These are phyloP conservation scores for Debaryomycetaceae sp. DNA, from an alignment of 1,139 yeast species.

Conservation along the genomic window DNA sequence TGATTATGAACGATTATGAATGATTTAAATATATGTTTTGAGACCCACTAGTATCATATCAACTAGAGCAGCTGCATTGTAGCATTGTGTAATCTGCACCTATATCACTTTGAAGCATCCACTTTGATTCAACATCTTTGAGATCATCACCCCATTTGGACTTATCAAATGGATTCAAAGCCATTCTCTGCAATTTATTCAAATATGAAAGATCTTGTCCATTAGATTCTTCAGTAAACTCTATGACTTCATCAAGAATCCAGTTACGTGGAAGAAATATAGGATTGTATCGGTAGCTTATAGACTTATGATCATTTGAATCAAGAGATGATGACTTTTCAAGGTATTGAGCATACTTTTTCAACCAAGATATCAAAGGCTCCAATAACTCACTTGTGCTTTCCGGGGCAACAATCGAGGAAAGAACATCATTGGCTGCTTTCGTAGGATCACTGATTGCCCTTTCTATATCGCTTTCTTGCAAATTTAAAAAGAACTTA, in stretches of 20 bases:
- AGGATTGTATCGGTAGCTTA: conserved; percentile 62
- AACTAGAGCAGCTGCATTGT: conserved; percentile 67
- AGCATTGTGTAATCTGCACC: conserved; percentile 52
- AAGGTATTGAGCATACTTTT: conserved; percentile 32
- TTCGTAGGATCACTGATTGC: conserved; percentile 14
- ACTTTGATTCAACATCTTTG: conserved; percentile 52
- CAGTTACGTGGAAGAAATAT: conserved; percentile 79
- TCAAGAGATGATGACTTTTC: conserved; percentile 25
- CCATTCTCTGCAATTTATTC: conserved; percentile 58
- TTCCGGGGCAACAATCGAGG: conserved; percentile 15
- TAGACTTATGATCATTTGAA: conserved; percentile 30
- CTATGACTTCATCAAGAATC: conserved; percentile 82
- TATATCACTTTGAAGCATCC: conserved; percentile 49
- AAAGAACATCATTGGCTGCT: conserved; percentile 25
- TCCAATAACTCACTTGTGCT: conserved; percentile 26
- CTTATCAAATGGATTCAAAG: conserved; percentile 57
- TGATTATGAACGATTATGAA: too few relatives aligned
- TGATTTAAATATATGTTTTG: too few relatives aligned
- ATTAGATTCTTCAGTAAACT: conserved; percentile 37
- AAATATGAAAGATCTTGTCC: conserved; percentile 39
- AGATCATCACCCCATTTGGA: conserved; percentile 62
- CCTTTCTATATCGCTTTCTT: conserved; percentile 29
- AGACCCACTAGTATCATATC: too few relatives aligned
- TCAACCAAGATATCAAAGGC: conserved; percentile 38
- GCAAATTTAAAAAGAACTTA: conserved; percentile 66